A percentile compares a stretch with the other conserved stretches of the same genome.
phyloP scores from a whole-genome alignment of 805 yeast species.

The Scheffersomyces stipitis region DNA sequence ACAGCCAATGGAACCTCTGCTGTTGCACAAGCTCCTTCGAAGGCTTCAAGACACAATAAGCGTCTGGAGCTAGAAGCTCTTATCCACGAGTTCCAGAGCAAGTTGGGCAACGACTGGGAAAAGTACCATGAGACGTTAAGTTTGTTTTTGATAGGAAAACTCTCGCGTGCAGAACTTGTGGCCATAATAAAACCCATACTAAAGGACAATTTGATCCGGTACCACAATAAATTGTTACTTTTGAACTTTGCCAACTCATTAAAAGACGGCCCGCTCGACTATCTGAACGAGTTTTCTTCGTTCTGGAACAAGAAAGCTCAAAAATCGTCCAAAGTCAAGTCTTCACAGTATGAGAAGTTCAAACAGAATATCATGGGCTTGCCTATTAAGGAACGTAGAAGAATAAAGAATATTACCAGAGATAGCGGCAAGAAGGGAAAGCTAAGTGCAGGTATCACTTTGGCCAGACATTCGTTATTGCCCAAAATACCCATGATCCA shows the following conservation, averaged over 20 bases:
- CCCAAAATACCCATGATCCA: conserved; percentile 84
- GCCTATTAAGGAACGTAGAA: conserved; percentile 78
- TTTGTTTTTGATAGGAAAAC: conserved; percentile 71
- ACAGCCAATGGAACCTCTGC: neutral
- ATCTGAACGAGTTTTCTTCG: conserved; percentile 40
- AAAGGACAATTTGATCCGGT: conserved; percentile 46
- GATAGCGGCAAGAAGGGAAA: conserved; percentile 80
- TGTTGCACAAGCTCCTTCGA: neutral
- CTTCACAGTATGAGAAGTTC: conserved; percentile 76
- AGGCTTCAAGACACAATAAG: conserved; percentile 14
- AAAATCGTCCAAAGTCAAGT: conserved; percentile 47
- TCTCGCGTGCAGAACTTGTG: conserved; percentile 74
- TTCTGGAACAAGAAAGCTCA: conserved; percentile 52
- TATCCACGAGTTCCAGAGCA: conserved; percentile 70
- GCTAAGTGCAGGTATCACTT: conserved; percentile 65
- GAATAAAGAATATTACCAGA: conserved; percentile 79
- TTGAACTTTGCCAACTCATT: conserved; percentile 83
- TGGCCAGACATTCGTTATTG: conserved; percentile 68
- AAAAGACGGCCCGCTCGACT: conserved; percentile 68
- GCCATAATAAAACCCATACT: conserved; percentile 58
- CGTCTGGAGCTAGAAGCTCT: conserved; percentile 42
- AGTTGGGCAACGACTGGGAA: conserved; percentile 82
- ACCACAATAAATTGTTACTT: conserved; percentile 81
- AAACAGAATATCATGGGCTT: conserved; percentile 85
- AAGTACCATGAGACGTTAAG: conserved; percentile 78